Percentiles rank a stretch among this genome's conserved stretches.
phyloP scores from a whole-genome alignment of 805 yeast genomes.

The Schizosaccharomyces osmophilus region DNA sequence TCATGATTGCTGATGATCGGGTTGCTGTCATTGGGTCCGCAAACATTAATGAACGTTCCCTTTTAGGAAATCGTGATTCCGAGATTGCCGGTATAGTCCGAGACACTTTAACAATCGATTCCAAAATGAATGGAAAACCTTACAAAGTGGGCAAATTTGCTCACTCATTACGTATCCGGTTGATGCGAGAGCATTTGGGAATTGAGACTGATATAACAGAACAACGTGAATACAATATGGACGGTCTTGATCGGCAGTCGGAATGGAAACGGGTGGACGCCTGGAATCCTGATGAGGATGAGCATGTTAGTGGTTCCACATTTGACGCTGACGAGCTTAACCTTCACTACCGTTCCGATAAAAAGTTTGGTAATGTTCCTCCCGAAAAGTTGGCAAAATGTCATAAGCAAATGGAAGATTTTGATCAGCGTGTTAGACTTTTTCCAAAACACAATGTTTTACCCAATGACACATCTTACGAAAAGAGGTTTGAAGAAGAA shows the following conservation, averaged over 20 bases:
- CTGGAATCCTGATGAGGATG: not conserved
- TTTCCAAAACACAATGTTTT: not conserved
- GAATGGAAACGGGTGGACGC: not conserved
- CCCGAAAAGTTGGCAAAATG: not conserved
- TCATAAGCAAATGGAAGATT: not conserved
- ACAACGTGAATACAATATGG: conserved; percentile 49
- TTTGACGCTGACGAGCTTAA: not conserved
- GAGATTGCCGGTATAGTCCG: conserved; percentile 78
- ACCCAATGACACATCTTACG: not conserved
- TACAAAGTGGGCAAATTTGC: conserved; percentile 72
- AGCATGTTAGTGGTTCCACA: not conserved
- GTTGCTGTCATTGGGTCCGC: conserved; percentile 92
- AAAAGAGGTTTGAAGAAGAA: not conserved
- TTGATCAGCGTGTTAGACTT: not conserved
- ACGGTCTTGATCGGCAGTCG: conserved; percentile 1
- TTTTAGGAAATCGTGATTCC: conserved; percentile 82
- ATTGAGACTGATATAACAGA: conserved; percentile 74
- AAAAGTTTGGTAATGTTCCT: not conserved
- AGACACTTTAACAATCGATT: conserved; percentile 49
- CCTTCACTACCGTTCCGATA: not conserved
- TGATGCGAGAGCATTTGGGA: conserved; percentile 94
- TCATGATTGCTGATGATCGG: conserved; percentile 73
- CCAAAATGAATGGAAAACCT: conserved; percentile 58
- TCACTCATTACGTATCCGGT: conserved; percentile 61
- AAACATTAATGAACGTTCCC: conserved; percentile 85